A percentile compares a stretch with the other conserved stretches of the same genome.
phyloP scores from a whole-genome alignment of 192 early-diverging fungal genomes.

The Gigaspora rosea region DNA sequence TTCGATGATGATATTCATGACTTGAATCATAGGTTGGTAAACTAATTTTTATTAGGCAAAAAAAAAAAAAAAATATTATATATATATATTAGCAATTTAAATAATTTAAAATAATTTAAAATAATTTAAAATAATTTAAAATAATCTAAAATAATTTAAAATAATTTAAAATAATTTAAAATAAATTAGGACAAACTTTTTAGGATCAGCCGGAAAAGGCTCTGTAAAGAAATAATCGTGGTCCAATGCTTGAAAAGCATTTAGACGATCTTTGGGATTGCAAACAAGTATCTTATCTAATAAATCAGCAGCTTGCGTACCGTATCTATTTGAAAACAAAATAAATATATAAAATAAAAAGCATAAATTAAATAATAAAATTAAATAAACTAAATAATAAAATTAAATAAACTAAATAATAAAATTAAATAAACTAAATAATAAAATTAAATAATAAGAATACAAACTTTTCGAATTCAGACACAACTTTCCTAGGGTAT shows the following conservation, averaged over 20 bases:
- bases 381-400: not conserved
- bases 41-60: constrained; percentile 30
- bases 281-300: constrained; percentile 79
- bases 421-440: not conserved
- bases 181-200: constrained; percentile 49
- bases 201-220: constrained; percentile 70
- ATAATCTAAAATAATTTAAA: not conserved
- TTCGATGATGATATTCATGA: constrained; percentile 74
- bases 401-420: not conserved
- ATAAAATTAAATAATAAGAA: not conserved
- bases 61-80: not conserved
- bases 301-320: constrained; percentile 65
- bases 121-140: too few relatives aligned
- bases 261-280: constrained; percentile 72
- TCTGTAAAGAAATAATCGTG: constrained; percentile 79
- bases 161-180: not conserved
- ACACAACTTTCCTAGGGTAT: constrained; percentile 58
- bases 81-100: not conserved
- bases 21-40: constrained; percentile 76
- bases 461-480: constrained; percentile 56
- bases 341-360: constrained; percentile 4
- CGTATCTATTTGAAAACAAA: constrained; percentile 40
- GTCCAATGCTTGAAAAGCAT: constrained; percentile 75
- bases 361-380: not conserved
- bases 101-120: not conserved